phyloP scores from a whole-genome alignment of 2,329 filamentous ascomycete species.

The Trichophyton simii region DNA sequence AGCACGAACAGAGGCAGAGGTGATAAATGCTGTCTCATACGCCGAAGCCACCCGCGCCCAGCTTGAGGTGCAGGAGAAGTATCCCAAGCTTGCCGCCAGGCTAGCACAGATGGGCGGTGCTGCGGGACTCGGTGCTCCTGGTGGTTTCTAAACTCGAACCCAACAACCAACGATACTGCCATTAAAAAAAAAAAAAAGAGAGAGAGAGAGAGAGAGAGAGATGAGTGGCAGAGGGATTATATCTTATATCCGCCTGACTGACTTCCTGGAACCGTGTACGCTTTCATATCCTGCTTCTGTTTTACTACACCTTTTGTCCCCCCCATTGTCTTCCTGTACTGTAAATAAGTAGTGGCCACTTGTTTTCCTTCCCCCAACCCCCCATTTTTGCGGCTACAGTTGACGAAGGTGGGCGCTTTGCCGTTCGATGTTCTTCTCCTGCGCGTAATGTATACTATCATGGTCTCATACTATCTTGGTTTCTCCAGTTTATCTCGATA shows the following conservation, averaged over 20 bases:
- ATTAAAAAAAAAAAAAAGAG: not conserved
- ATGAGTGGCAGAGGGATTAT: not conserved
- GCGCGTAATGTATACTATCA: not conserved
- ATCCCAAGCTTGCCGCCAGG: conserved; percentile 64
- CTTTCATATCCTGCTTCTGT: not conserved
- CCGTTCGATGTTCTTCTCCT: not conserved
- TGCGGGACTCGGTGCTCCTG: conserved; percentile 21
- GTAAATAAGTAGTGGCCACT: conserved; percentile 1
- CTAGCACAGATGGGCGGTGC: conserved; percentile 48
- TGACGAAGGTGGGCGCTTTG: not conserved
- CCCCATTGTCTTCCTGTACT: not conserved
- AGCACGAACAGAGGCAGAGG: conserved; percentile 85
- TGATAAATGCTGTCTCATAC: conserved; percentile 91
- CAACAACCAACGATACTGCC: not conserved
- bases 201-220: not conserved
- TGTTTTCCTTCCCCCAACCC: not conserved
- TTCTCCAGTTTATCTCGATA: not conserved
- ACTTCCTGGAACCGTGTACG: not conserved
- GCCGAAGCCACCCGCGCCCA: conserved; percentile 94
- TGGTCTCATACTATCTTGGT: not conserved
- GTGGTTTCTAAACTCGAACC: not conserved
- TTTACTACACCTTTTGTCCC: not conserved
- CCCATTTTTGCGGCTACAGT: not conserved
- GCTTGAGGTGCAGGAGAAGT: conserved; percentile 79
- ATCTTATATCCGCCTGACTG: not conserved